Conservation (phyloP, 495 filamentous ascomycete species). For the Hypomontagnella submonticulosa region DNA sequence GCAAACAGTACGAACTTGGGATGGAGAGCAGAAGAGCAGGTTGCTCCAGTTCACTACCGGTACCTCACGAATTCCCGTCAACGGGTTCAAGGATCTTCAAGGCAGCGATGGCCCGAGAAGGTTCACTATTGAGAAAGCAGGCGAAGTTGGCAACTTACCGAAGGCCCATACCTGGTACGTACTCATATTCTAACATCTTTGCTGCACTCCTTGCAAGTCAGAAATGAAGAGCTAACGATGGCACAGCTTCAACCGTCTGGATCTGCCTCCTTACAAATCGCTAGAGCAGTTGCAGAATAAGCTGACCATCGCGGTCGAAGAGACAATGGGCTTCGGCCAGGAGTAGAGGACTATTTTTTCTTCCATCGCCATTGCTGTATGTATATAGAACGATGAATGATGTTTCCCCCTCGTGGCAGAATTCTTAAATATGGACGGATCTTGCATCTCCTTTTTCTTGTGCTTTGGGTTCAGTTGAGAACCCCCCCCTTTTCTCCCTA, state of each 20-base stretch:
- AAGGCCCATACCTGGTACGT: conserved; percentile 98
- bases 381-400: conserved; percentile 45
- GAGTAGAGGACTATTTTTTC: conserved; percentile 67
- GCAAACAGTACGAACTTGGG: conserved; percentile 96
- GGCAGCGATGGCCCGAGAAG: conserved; percentile 94
- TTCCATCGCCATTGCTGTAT: conserved; percentile 9
- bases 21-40: conserved; percentile 97
- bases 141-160: conserved; percentile 86
- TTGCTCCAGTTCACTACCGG: conserved; percentile 97
- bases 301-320: conserved; percentile 95
- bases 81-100: conserved; percentile 99
- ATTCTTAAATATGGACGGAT: conserved; percentile 27
- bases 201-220: conserved; percentile 7
- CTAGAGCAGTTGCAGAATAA: conserved; percentile 87
- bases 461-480: conserved; percentile 6
- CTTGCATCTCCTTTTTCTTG: conserved; percentile 33
- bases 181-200: background rate
- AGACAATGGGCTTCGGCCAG: conserved; percentile 98
- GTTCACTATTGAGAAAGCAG: conserved; percentile 98
- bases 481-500: background rate
- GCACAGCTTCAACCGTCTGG: conserved; percentile 92
- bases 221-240: conserved; percentile 47
- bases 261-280: conserved; percentile 92
- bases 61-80: conserved; percentile 97
- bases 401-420: conserved; percentile 24